Evolutionary conservation across 306 rosid species (phyloP).

Genomic region (Ceratonia siliqua): DNA sequence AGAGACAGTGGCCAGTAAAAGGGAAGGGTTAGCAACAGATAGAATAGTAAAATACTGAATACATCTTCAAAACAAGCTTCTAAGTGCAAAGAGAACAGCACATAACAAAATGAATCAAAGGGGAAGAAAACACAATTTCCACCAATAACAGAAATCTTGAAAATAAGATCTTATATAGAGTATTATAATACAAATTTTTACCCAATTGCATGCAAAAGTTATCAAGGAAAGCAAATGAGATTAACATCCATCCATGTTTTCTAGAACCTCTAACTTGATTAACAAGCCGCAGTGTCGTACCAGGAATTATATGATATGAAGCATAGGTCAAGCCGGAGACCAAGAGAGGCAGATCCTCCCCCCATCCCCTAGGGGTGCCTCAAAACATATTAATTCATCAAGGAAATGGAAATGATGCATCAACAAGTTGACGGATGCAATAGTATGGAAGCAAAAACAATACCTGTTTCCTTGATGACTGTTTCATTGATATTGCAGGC

Average conservation of each 20-base stretch:
- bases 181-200: neutral
- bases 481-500: conserved; percentile 91
- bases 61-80: neutral
- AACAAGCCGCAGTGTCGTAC: too few relatives aligned
- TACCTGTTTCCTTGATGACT: conserved; percentile 87
- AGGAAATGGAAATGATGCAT: conserved; percentile 6
- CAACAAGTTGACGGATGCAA: neutral
- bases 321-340: neutral
- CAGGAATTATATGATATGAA: neutral
- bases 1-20: neutral
- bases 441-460: conserved; percentile 12
- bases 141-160: neutral
- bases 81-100: neutral
- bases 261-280: too few relatives aligned
- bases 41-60: neutral
- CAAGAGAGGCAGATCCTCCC: neutral
- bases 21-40: neutral
- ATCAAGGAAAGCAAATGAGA: neutral
- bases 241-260: neutral
- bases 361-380: neutral
- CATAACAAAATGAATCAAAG: neutral
- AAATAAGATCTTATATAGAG: neutral
- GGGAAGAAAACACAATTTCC: neutral
- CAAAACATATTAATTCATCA: neutral
- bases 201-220: neutral